phyloP scores from a whole-genome alignment of 345 rosid genomes.

The Linum tenue region DNA sequence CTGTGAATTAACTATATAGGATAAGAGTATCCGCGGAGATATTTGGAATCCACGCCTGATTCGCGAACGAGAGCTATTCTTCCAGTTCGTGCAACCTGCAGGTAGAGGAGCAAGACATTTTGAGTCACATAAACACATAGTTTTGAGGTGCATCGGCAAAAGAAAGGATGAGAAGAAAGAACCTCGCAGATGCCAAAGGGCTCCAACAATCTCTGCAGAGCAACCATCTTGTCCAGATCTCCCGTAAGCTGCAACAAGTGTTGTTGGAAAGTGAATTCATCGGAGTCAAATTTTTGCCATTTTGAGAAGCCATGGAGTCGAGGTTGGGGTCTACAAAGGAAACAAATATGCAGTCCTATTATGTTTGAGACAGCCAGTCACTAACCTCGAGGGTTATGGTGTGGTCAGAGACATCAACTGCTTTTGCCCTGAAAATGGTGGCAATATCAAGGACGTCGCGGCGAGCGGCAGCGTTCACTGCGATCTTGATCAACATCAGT shows the following conservation, averaged over 20 bases:
- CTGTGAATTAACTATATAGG: slow-evolving; percentile 30
- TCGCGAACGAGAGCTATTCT: slow-evolving; percentile 80
- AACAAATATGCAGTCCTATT: no score
- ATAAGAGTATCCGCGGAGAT: slow-evolving; percentile 79
- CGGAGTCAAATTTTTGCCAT: no score
- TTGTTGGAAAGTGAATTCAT: slow-evolving; percentile 4
- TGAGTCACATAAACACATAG: background rate
- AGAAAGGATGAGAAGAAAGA: background rate
- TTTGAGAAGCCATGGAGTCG: no score
- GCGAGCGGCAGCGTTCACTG: slow-evolving; percentile 49
- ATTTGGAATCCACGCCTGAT: slow-evolving; percentile 80
- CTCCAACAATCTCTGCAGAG: slow-evolving; percentile 80
- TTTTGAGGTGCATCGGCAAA: background rate
- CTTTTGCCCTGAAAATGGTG: slow-evolving; percentile 50
- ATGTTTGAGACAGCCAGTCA: background rate
- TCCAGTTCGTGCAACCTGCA: slow-evolving; percentile 87
- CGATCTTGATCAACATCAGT: slow-evolving; percentile 59
- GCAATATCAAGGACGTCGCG: slow-evolving; percentile 70
- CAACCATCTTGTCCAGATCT: slow-evolving; percentile 92
- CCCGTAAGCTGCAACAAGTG: slow-evolving; percentile 57
- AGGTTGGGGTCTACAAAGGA: no score
- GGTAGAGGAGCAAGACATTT: background rate
- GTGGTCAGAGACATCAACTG: slow-evolving; percentile 65
- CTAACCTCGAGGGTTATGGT: slow-evolving; percentile 61
- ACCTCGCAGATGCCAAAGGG: slow-evolving; percentile 98